phyloP scores from a whole-genome alignment of 805 yeast species.

The Spathaspora arborariae region DNA sequence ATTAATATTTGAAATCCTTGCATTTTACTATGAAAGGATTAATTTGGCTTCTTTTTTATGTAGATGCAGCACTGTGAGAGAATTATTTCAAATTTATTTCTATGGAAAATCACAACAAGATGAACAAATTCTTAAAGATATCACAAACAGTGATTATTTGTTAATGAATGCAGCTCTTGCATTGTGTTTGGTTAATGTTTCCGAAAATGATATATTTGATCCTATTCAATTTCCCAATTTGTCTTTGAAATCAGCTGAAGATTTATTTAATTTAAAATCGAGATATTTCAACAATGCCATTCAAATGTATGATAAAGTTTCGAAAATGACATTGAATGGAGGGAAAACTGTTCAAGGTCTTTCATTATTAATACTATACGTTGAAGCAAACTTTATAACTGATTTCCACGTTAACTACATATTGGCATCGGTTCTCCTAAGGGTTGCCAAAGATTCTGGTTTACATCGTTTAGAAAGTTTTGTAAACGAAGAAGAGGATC shows the following conservation, averaged over 20 bases:
- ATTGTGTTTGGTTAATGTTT: constrained; percentile 16
- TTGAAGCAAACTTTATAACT: constrained; percentile 21
- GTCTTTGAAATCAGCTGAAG: constrained; percentile 2
- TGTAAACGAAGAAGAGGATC: constrained; percentile 11
- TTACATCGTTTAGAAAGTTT: constrained; percentile 20
- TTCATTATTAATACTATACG: constrained; percentile 39
- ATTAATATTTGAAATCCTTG: constrained; percentile 24
- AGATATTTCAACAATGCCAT: constrained; percentile 28
- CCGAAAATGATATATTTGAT: constrained; percentile 9
- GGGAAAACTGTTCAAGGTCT: constrained; percentile 46
- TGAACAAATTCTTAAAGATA: constrained; percentile 5
- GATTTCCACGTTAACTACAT: constrained; percentile 24
- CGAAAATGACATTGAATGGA: constrained; percentile 44
- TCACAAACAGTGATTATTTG: constrained; percentile 26
- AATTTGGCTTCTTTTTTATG: constrained; percentile 15
- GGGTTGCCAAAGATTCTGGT: constrained; percentile 30
- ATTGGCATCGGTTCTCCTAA: constrained; percentile 21
- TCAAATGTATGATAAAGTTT: constrained; percentile 48
- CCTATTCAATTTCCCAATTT: constrained; percentile 11
- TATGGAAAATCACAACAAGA: constrained; percentile 9
- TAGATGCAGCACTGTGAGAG: constrained; percentile 9
- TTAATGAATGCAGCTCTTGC: constrained; percentile 27
- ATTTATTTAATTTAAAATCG: constrained; percentile 13
- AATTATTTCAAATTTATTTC: constrained; percentile 23
- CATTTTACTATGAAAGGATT: constrained; percentile 14